Base-by-base conservation (phyloP, 2,329 filamentous ascomycete genomes). In the Orbilia blumenaviensis region DNA sequence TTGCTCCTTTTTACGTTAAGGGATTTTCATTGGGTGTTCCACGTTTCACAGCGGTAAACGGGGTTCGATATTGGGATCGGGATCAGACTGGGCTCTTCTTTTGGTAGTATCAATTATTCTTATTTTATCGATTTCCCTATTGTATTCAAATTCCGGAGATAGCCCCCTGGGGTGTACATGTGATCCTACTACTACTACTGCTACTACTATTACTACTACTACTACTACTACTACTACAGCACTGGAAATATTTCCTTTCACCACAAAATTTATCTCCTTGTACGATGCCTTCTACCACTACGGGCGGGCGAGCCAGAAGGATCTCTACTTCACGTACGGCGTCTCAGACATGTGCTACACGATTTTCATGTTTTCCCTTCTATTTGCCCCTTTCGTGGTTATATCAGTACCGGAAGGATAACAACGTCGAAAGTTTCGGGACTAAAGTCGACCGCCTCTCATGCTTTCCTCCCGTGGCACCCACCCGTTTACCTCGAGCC, bases 1-100 rank as follows among this genome's bases (percentile, higher is more conserved):
- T 60, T 68, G 42, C 64, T 73, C 46, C 48, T 54, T 67, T 76
- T 61, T 63, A 62, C 23, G 54, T 60, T 58, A 42, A 61, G 68
- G 68, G 58, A 64, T 76, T 76, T 64, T 69, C 50, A 63, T 69
- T 60, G 54, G 69, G 62, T 66, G 63, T 75, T 75, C 63, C 58
- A 76, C 72, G 72, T 76, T 76, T 63, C 72, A 76, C 72, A 69
- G 56, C 58, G 72, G 64, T 52, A 76, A 68, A 69, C 42, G 64
- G 72, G 48, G 10, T 66, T 42, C 44, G 25, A 52, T 64, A 63
- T 61, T 38, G 64, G 72, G 58, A 69, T 66, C 41, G 48, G 56
- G 72, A 69, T 76, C 72, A 76, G 58, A 76, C 41, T 76, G 72
- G 58, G 72, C 52, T 66, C 38, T 69, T 69, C n/a, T 67, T 68